phyloP scores from a whole-genome alignment of 176 grass and related monocot genomes.

The Cymbopogon citratus region DNA sequence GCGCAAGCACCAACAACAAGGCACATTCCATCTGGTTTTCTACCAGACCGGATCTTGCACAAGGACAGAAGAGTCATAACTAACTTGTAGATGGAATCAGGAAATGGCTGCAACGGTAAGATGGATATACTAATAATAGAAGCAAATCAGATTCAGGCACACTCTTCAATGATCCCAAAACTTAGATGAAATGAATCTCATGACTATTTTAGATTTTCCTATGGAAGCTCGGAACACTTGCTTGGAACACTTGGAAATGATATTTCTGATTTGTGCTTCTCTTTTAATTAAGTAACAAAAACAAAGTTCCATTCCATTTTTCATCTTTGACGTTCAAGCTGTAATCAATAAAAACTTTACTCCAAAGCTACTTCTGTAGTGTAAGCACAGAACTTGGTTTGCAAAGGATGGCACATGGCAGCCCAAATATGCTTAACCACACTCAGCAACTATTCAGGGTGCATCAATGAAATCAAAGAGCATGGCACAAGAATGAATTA shows the following conservation, averaged over 20 bases:
- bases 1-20: conserved; percentile 88
- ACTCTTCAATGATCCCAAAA: not conserved
- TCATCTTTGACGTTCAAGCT: not conserved
- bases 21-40: conserved; percentile 93
- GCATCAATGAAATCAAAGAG: not conserved
- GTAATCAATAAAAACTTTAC: not conserved
- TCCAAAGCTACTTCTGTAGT: not conserved
- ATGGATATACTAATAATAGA: not conserved
- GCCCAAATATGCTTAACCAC: not conserved
- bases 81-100: conserved; percentile 10
- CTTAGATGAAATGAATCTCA: not conserved
- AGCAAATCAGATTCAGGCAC: not conserved
- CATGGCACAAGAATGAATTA: not conserved
- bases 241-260: too few species aligned
- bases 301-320: not conserved
- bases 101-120: not conserved
- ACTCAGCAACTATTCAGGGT: not conserved
- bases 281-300: not conserved
- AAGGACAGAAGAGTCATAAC: conserved; percentile 32
- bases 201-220: not conserved
- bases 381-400: not conserved
- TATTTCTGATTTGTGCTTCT: not conserved
- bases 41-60: conserved; percentile 60
- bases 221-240: not conserved
- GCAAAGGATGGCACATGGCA: not conserved